Conservation (phyloP, 192 early-diverging fungal genomes). For the Coemansia sp. region DNA sequence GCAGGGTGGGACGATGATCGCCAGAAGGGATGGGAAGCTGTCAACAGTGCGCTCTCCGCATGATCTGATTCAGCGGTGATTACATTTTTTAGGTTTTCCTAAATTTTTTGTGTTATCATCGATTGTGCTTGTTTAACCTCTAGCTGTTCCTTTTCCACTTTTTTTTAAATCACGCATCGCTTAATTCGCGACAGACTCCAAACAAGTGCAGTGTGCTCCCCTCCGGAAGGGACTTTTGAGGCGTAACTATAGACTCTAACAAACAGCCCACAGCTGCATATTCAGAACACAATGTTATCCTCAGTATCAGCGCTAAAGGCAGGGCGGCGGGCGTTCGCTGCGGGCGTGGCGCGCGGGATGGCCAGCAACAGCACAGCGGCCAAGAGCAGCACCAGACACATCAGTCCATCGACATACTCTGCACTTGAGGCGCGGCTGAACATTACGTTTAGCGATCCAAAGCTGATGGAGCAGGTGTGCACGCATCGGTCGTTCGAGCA, state of each 20-base stretch:
- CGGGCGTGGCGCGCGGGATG: constrained; percentile 37
- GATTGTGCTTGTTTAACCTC: background rate
- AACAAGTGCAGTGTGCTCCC: too few relatives aligned
- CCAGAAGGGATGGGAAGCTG: constrained; percentile 19
- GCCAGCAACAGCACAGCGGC: constrained; percentile 10
- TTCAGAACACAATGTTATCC: background rate
- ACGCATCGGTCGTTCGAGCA: constrained; percentile 60
- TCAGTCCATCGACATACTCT: constrained; percentile 24
- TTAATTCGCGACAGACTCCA: background rate
- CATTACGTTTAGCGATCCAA: constrained; percentile 49
- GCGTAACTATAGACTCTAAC: too few relatives aligned
- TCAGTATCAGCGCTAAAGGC: background rate
- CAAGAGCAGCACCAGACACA: constrained; percentile 8
- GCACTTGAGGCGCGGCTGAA: constrained; percentile 53
- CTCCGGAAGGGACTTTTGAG: too few relatives aligned
- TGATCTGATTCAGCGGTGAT: background rate
- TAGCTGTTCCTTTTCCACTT: background rate
- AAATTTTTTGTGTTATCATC: background rate
- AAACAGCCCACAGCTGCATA: too few relatives aligned
- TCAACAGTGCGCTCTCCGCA: constrained; percentile 25
- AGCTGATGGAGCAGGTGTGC: constrained; percentile 56
- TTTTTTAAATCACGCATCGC: background rate
- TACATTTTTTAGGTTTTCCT: background rate
- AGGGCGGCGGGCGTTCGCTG: constrained; percentile 2
- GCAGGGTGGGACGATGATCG: constrained; percentile 24